Evolutionary conservation across 2,329 filamentous ascomycete species (phyloP), one percentile per base, ranked within the genome.

Genomic region (Aspergillus clavatus): DNA sequence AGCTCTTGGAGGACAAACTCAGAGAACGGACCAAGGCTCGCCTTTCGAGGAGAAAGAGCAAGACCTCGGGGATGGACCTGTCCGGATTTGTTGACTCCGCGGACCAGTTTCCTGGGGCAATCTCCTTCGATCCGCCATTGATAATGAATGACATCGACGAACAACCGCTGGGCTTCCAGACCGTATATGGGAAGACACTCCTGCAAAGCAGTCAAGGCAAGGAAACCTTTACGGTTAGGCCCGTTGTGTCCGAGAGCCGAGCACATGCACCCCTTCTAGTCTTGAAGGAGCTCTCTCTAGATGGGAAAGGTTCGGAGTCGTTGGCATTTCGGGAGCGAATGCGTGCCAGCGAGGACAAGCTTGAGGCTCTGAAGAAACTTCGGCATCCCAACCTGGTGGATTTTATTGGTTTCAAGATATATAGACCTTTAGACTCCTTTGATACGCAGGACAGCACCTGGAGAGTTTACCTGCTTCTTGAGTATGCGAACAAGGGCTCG

Each of bases 331-430:
- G 89, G 59, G 84, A 86, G 62, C 80, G 86, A 51, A 75, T 96
- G 41, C 84, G 89, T 58, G 76, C 77, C 6, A 78, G 95, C 19
- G 90, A 96, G 65, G 79, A 79, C 31, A 80, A 86, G 47, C 75
- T 98, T 27, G 86, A 91, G 53, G 75, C 80, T 7, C 72, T 94
- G 41, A 93, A 87, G 64, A 80, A 79, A 53, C 72, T 93, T 29
- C 79, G 81, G 3, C 89, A 96, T 62, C 77, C 81, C 19, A 88
- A 89, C 59, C 71, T 97, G 10, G 77, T 93, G 35, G 82, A 86
- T 40, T 75, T 97, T 28, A 74, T 95, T 46, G 89, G 90, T 50
- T 94, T 89, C 69, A 89, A 87, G 56, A 86, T 96, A 50, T 76
- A 85, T 59, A 73, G 78, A 45, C 52, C 69, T 58, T 39, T 66